A percentile compares a stretch with the other conserved stretches of the same genome.
These are phyloP conservation scores for Circinella minor DNA, from an alignment of 371 early-diverging fungal species.

Conservation along the genomic window DNA sequence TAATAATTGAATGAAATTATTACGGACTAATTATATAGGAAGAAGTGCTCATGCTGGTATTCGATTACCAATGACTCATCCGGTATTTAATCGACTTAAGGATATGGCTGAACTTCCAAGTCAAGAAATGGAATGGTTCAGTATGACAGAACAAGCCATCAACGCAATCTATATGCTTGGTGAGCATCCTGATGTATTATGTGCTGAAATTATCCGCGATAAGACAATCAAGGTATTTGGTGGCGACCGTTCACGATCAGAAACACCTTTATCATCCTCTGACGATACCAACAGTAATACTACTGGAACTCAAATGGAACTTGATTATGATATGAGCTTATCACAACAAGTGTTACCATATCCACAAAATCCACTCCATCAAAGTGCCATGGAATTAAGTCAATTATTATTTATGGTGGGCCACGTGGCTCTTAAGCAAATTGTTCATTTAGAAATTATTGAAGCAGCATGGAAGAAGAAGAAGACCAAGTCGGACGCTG, in stretches of 20 bases:
- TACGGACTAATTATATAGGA: constrained; percentile 8
- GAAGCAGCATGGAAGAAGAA: constrained; percentile 89
- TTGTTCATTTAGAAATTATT: constrained; percentile 91
- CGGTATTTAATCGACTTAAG: constrained; percentile 69
- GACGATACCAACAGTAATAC: constrained; percentile 16
- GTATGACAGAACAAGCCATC: constrained; percentile 90
- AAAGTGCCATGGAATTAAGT: constrained; percentile 74
- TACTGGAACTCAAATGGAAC: constrained; percentile 24
- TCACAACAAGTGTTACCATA: constrained; percentile 28
- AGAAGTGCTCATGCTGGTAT: constrained; percentile 61
- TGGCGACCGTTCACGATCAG: constrained; percentile 20
- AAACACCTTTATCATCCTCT: constrained; percentile 12
- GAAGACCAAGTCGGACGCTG: constrained; percentile 32
- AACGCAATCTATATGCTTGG: constrained; percentile 87
- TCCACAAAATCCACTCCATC: constrained; percentile 38
- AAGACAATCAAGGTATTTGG: constrained; percentile 64
- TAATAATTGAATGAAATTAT: neutral
- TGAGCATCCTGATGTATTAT: constrained; percentile 87
- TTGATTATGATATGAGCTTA: constrained; percentile 41
- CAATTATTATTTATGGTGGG: constrained; percentile 92
- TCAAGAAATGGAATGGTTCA: constrained; percentile 78
- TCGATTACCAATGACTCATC: constrained; percentile 76
- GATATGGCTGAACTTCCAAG: constrained; percentile 67
- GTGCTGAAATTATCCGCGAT: constrained; percentile 71
- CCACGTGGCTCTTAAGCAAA: constrained; percentile 93